Evolutionary conservation across 495 filamentous ascomycete species (phyloP).

Genomic region (Lophiostoma macrostomum): DNA sequence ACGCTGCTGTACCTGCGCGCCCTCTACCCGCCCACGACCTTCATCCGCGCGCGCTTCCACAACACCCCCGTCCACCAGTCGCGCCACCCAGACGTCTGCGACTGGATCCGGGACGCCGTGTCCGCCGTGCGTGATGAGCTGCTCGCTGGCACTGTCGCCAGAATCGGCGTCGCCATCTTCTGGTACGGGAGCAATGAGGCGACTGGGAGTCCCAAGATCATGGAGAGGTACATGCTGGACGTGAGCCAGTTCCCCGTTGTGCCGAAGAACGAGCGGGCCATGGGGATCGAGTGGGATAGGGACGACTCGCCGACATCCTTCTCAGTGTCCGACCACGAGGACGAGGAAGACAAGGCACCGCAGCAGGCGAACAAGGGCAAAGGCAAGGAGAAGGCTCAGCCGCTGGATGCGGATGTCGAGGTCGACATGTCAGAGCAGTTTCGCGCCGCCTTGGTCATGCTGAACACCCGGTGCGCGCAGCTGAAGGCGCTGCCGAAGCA

Average conservation of each 20-base stretch:
- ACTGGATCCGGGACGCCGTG: slow-evolving; percentile 84
- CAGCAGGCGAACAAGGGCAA: slow-evolving; percentile 45
- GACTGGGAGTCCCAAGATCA: slow-evolving; percentile 14
- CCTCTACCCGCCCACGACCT: slow-evolving; percentile 78
- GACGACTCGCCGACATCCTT: slow-evolving; percentile 8
- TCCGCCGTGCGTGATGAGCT: slow-evolving; percentile 73
- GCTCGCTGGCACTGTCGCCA: slow-evolving; percentile 63
- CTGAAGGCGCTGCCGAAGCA: slow-evolving; percentile 65
- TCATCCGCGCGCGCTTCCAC: slow-evolving; percentile 78
- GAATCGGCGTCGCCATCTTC: slow-evolving; percentile 75
- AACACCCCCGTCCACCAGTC: slow-evolving; percentile 86
- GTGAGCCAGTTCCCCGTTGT: slow-evolving; percentile 69
- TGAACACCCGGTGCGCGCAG: slow-evolving; percentile 55
- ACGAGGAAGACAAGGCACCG: slow-evolving; percentile 1
- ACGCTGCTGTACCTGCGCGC: slow-evolving; percentile 85
- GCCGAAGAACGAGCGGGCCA: slow-evolving; percentile 41
- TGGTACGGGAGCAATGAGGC: slow-evolving; percentile 40
- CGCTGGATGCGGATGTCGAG: slow-evolving; percentile 19
- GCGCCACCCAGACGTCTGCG: slow-evolving; percentile 85
- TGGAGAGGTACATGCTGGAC: slow-evolving; percentile 89
- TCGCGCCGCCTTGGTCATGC: slow-evolving; percentile 52
- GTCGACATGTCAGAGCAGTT: slow-evolving; percentile 70
- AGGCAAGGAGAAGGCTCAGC: slow-evolving; percentile 38
- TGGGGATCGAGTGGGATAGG: slow-evolving; percentile 50
- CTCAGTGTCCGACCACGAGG: slow-evolving; percentile 39